Conservation (phyloP, 2,329 filamentous ascomycete species). For the Fonsecaea nubica region DNA sequence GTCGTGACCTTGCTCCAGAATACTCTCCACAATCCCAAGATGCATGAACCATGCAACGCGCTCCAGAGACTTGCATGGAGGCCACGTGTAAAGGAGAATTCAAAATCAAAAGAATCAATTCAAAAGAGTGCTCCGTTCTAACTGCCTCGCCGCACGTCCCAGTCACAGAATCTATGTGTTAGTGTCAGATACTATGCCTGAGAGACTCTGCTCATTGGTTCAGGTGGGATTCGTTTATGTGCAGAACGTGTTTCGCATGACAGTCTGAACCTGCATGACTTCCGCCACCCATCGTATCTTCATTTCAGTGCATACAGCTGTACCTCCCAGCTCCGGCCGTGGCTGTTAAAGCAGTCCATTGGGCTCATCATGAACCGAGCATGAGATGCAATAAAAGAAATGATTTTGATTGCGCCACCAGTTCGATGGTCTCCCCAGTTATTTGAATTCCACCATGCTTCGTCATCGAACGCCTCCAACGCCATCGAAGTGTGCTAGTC, state of each 20-base stretch:
- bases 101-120: not conserved
- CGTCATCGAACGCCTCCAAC: slow-evolving; percentile 10
- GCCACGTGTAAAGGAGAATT: not conserved
- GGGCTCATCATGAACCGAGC: not conserved
- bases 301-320: not conserved
- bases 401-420: not conserved
- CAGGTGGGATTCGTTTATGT: not conserved
- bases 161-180: not conserved
- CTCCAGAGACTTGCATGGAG: not conserved
- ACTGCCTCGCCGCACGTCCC: not conserved
- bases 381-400: not conserved
- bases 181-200: not conserved
- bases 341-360: not conserved
- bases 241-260: not conserved
- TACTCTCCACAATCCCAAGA: not conserved
- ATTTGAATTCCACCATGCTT: not conserved
- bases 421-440: not conserved
- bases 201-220: not conserved
- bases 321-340: not conserved
- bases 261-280: not conserved
- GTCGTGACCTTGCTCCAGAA: not conserved
- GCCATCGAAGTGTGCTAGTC: slow-evolving; percentile 6
- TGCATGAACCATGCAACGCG: not conserved
- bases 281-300: not conserved
- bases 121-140: not conserved